These are phyloP conservation scores for Serendipita sp. DNA, from an alignment of 768 basidiomycete species.

Conservation along the genomic window DNA sequence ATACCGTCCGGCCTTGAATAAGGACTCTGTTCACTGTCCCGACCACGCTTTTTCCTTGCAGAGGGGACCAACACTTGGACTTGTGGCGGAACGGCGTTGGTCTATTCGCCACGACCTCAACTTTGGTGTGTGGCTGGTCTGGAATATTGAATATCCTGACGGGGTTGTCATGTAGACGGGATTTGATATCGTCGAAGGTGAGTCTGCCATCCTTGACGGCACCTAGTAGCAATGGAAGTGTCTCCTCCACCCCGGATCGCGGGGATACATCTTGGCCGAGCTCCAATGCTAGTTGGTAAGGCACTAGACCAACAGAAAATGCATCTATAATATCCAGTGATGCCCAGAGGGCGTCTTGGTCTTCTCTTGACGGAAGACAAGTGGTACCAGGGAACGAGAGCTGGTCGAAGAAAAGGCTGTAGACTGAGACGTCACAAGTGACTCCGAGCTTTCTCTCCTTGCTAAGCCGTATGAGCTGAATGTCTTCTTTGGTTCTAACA, in stretches of 20 bases:
- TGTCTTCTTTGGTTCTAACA: constrained; percentile 71
- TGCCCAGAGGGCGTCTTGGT: constrained; percentile 75
- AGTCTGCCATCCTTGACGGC: constrained; percentile 70
- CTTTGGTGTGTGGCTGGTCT: constrained; percentile 71
- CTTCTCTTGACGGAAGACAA: constrained; percentile 53
- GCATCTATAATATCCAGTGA: constrained; percentile 73
- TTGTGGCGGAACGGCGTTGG: constrained; percentile 38
- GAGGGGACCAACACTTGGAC: constrained; percentile 63
- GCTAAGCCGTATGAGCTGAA: constrained; percentile 81
- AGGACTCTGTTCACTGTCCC: constrained; percentile 84
- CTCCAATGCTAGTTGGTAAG: constrained; percentile 57
- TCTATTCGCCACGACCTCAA: constrained; percentile 85
- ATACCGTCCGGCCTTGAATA: constrained; percentile 74
- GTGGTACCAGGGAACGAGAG: constrained; percentile 54
- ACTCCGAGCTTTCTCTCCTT: constrained; percentile 89
- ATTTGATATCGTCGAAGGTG: constrained; percentile 65
- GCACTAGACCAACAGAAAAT: constrained; percentile 78
- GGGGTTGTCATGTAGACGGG: constrained; percentile 84
- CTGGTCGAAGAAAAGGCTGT: constrained; percentile 72
- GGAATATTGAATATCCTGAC: constrained; percentile 80
- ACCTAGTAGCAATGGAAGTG: constrained; percentile 71
- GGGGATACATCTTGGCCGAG: constrained; percentile 45
- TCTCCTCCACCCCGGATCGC: constrained; percentile 72
- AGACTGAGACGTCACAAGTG: constrained; percentile 91
- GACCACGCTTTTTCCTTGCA: constrained; percentile 42